Evolutionary conservation across 129 eudicot species (phyloP), one percentile per base, ranked within the genome.

Genomic region (Flaveria linearis): DNA sequence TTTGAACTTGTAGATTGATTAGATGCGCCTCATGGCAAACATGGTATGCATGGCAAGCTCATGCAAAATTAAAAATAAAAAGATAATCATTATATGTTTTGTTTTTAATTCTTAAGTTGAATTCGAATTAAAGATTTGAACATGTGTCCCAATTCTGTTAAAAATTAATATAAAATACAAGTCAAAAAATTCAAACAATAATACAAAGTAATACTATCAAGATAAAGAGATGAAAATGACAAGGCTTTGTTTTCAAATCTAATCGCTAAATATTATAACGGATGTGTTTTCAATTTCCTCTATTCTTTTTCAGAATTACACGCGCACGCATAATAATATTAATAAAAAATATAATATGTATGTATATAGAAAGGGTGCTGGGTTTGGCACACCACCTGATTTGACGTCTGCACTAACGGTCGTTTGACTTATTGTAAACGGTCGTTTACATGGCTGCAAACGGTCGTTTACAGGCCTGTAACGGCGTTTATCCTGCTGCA

Each of bases 161-260:
- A 20, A 20, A 13, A 9, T 7, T 42, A 46, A n/a, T 16, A 42
- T 26, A 7, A 7, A 69, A 46, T 3, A 80, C 80, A 74, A 73
- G 64, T 26, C 75, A 25, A 66, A 73, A 80, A 73, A 12, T 73
- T 74, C 75, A 80, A 43, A 80, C 69, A 80, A 66, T 74, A 80
- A 80, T 80, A 80, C 76, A 80, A 80, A 45, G 45, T 42, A 73
- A 73, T 49, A 46, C 76, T 36, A 55, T 39, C 74, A 30, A 52
- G 60, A 33, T 46, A 49, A 43, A 73, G 74, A 80, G 74, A 80
- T 80, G 83, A 80, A 66, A 80, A 73, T 80, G 83, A 73, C 83
- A 80, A 53, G 70, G 79, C 83, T 73, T 65, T 55, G 41, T 42
- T 73, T 80, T 80, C 80, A 76, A 76, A 76, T 67, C 56, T 47